Base-by-base conservation (phyloP, 257 asterid genomes). In the Osmanthus fragrans region DNA sequence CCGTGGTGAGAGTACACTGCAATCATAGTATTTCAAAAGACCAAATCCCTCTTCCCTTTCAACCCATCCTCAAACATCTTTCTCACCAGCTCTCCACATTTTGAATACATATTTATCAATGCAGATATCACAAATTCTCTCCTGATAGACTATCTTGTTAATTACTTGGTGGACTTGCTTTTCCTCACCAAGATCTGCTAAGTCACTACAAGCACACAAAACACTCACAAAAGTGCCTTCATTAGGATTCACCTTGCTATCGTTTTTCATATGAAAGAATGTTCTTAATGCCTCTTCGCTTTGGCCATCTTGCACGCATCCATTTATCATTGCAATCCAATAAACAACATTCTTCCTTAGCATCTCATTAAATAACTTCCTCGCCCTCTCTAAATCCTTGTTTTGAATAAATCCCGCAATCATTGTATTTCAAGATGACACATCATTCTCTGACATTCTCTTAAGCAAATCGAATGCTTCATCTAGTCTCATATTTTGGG, bases 1-100 rank as follows among this genome's bases (percentile, higher is more conserved):
- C 92, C 95, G 72, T 91, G 95, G 85, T 91, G 97, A 72, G 95
- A 88, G 71, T 89, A 91, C 0, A 91, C 92, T 11, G 91, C 85
- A 70, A 89, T 86, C 86, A 91, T 84, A 54, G 88, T 82, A 37
- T 87, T 91, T 92, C 94, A 91, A 58, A 85, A 84, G 63, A 89
- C 87, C 81, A 85, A 72, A 76, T 89, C 96, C 67, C 76, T 80
- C 36, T 71, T 51, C 27, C 84, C 60, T 74, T 74, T 83, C 77
- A 72, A 66, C 40, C 84, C 90, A 29, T 84, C 81, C 72, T 87
- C 85, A 75, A 91, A 91, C 74, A 82, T 81, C 72, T 79, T 79
- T 82, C 81, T 73, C 29, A 1, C 79, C 51, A 89, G 51, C 58
- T 79, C 92, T 25, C 96, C 94, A 73, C 94, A 89, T 88, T 88